Evolutionary conservation across 306 rosid genomes (phyloP).

Genomic region (Rosa persica): DNA sequence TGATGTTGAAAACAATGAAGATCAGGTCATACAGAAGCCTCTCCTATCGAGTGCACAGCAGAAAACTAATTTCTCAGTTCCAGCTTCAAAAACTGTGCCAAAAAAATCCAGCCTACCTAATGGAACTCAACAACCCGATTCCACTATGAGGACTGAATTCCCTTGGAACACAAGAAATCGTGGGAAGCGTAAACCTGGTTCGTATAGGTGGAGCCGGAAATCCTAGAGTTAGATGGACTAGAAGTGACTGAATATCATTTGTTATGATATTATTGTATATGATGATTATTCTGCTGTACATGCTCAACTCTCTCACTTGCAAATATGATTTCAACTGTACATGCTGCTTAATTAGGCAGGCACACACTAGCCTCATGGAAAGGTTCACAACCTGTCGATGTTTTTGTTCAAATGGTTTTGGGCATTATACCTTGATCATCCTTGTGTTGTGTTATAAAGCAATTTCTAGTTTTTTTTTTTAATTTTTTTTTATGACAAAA

Average conservation of each 20-base stretch:
- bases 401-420: slow-evolving; percentile 10
- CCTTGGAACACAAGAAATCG: slow-evolving; percentile 46
- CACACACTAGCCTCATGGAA: background rate
- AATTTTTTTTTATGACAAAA: too few relatives aligned
- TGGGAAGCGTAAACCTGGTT: slow-evolving; percentile 40
- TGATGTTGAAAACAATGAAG: slow-evolving; percentile 36
- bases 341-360: slow-evolving; percentile 30
- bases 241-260: background rate
- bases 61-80: slow-evolving; percentile 28
- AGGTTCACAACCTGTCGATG: slow-evolving; percentile 4
- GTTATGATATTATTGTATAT: slow-evolving; percentile 29
- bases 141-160: slow-evolving; percentile 33
- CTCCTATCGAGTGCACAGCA: slow-evolving; percentile 37
- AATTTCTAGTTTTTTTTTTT: background rate
- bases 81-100: slow-evolving; percentile 35
- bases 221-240: slow-evolving; percentile 9
- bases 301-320: slow-evolving; percentile 25
- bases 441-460: background rate
- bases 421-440: background rate
- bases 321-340: slow-evolving; percentile 32
- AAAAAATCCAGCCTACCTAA: slow-evolving; percentile 27
- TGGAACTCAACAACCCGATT: slow-evolving; percentile 21
- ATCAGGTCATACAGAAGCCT: slow-evolving; percentile 37
- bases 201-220: slow-evolving; percentile 27
- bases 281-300: slow-evolving; percentile 25